Conservation (phyloP, 495 filamentous ascomycete genomes). For the Niebla homalea region DNA sequence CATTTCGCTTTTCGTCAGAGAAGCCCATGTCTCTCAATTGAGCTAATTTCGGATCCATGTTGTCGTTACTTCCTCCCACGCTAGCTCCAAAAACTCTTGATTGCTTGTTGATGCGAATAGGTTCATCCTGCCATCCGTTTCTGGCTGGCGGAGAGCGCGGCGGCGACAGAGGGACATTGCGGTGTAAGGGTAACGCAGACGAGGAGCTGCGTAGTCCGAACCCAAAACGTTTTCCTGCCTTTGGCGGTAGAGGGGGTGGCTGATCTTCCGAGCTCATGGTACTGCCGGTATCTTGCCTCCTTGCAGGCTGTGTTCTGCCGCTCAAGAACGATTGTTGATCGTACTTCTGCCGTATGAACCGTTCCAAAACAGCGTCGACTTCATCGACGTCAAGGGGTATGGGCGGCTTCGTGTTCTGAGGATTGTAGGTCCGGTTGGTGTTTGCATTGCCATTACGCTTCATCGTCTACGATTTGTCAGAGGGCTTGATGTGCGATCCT, state of each 20-base stretch:
- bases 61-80: conserved; percentile 43
- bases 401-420: conserved; percentile 62
- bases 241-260: conserved; percentile 75
- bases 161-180: conserved; percentile 22
- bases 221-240: conserved; percentile 63
- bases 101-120: conserved; percentile 38
- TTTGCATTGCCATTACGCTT: conserved; percentile 72
- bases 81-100: conserved; percentile 56
- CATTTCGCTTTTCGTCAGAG: conserved; percentile 65
- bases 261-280: conserved; percentile 33
- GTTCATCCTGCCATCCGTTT: conserved; percentile 14
- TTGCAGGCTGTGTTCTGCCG: conserved; percentile 21
- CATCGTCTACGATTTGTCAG: conserved; percentile 57
- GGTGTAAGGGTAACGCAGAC: conserved; percentile 47
- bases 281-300: conserved; percentile 36
- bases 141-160: conserved; percentile 16
- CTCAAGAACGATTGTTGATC: conserved; percentile 48
- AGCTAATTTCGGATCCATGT: conserved; percentile 55
- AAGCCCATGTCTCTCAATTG: conserved; percentile 88
- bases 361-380: conserved; percentile 82
- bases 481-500: background rate
- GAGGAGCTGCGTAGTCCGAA: conserved; percentile 58
- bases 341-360: conserved; percentile 90
- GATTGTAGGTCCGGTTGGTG: conserved; percentile 81
- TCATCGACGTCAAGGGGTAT: conserved; percentile 84